Conservation (phyloP, 495 filamentous ascomycete genomes). For the Ramalina intermedia region DNA sequence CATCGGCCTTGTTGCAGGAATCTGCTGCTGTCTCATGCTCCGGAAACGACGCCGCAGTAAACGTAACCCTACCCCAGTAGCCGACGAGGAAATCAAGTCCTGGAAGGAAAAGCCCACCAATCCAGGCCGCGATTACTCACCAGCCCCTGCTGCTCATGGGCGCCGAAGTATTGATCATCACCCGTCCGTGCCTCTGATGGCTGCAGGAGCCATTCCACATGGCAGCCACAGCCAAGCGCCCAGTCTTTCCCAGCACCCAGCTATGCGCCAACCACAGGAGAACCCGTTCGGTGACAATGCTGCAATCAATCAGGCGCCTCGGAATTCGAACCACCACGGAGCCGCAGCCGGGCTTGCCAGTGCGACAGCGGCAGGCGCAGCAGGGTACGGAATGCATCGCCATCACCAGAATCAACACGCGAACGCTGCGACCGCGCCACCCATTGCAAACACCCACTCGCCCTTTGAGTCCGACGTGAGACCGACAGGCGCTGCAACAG, state of each 20-base stretch:
- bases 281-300: conserved; percentile 13
- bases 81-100: conserved; percentile 6
- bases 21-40: conserved; percentile 15
- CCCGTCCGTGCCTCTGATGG: conserved; percentile 11
- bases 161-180: conserved; percentile 6
- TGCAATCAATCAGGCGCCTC: conserved; percentile 9
- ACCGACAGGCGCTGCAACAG: background rate
- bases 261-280: conserved; percentile 9
- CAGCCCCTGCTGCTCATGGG: conserved; percentile 3
- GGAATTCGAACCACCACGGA: background rate
- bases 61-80: conserved; percentile 4
- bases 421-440: no score
- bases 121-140: conserved; percentile 11
- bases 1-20: conserved; percentile 6
- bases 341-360: background rate
- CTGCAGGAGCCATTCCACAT: conserved; percentile 6
- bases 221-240: conserved; percentile 6
- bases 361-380: background rate
- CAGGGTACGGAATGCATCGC: no score
- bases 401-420: no score
- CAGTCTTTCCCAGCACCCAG: conserved; percentile 12
- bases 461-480: background rate
- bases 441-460: no score
- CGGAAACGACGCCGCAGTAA: conserved; percentile 11
- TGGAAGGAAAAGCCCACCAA: conserved; percentile 8